Evolutionary conservation across 495 filamentous ascomycete genomes (phyloP).

Genomic region (Penicillium manginii): DNA sequence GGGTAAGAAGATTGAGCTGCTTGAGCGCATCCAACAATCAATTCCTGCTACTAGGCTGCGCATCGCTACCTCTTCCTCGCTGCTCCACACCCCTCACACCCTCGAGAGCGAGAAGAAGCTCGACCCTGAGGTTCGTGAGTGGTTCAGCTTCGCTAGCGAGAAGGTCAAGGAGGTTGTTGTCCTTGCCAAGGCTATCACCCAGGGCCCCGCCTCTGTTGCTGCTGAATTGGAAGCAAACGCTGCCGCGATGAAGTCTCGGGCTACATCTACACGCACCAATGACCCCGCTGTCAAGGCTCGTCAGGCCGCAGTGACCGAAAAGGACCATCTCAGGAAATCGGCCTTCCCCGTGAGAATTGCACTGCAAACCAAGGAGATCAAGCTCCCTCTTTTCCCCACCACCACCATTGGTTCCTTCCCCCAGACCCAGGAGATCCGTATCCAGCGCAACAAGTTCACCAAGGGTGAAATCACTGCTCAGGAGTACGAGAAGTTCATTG

Average conservation of each 20-base stretch:
- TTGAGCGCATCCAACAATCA: too few relatives aligned
- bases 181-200: slow-evolving; percentile 94
- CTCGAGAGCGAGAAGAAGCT: slow-evolving; percentile 97
- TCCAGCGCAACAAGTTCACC: slow-evolving; percentile 94
- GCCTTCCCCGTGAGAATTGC: slow-evolving; percentile 80
- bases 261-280: slow-evolving; percentile 92
- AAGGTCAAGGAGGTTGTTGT: slow-evolving; percentile 89
- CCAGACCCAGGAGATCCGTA: slow-evolving; percentile 96
- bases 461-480: slow-evolving; percentile 92
- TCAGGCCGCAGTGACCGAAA: slow-evolving; percentile 79
- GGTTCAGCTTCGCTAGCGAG: slow-evolving; percentile 98
- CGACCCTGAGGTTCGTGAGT: slow-evolving; percentile 86
- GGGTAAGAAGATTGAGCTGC: too few relatives aligned
- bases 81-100: slow-evolving; percentile 97
- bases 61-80: slow-evolving; percentile 93
- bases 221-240: slow-evolving; percentile 92
- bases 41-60: too few relatives aligned
- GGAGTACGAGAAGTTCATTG: slow-evolving; percentile 97
- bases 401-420: slow-evolving; percentile 99
- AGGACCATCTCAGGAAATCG: too few relatives aligned
- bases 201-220: slow-evolving; percentile 82
- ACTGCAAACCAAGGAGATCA: slow-evolving; percentile 83
- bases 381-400: slow-evolving; percentile 95
- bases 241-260: slow-evolving; percentile 83
- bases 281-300: slow-evolving; percentile 94